Evolutionary conservation across 345 rosid species (phyloP).

Genomic region (Noccaea bulbosa): DNA sequence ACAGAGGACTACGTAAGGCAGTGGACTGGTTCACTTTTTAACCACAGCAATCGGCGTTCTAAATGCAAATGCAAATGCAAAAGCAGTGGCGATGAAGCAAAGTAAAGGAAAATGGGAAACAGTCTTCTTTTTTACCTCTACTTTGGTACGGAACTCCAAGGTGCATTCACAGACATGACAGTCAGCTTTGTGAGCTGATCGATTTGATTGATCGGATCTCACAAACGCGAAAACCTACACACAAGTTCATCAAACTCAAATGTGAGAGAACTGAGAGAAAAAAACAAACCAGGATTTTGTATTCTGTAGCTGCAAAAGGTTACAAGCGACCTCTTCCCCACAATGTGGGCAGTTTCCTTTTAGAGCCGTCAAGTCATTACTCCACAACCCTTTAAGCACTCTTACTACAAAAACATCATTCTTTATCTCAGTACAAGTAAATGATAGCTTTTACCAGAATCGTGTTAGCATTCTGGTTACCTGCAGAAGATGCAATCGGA

Average conservation of each 20-base stretch:
- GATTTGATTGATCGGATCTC: constrained; percentile 62
- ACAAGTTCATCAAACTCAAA: constrained; percentile 26
- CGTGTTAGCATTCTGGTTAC: constrained; percentile 43
- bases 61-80: background rate
- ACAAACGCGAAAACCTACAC: constrained; percentile 91
- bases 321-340: constrained; percentile 80
- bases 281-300: background rate
- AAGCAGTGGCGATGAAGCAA: background rate
- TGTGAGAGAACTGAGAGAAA: background rate
- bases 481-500: constrained; percentile 81
- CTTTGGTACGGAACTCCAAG: constrained; percentile 83
- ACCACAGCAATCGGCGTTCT: background rate
- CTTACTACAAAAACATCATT: constrained; percentile 56
- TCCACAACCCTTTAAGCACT: constrained; percentile 86
- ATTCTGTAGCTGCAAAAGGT: background rate
- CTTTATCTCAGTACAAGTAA: constrained; percentile 1
- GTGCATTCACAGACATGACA: constrained; percentile 92
- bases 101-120: background rate
- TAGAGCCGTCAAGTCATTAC: constrained; percentile 85
- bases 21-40: constrained; percentile 12
- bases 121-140: constrained; percentile 54
- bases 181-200: constrained; percentile 74
- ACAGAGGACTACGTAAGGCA: background rate
- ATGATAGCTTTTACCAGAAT: constrained; percentile 4
- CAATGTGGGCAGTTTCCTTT: constrained; percentile 96